Evolutionary conservation across 1,139 yeast genomes (phyloP).

Genomic region (Pichia sp.): DNA sequence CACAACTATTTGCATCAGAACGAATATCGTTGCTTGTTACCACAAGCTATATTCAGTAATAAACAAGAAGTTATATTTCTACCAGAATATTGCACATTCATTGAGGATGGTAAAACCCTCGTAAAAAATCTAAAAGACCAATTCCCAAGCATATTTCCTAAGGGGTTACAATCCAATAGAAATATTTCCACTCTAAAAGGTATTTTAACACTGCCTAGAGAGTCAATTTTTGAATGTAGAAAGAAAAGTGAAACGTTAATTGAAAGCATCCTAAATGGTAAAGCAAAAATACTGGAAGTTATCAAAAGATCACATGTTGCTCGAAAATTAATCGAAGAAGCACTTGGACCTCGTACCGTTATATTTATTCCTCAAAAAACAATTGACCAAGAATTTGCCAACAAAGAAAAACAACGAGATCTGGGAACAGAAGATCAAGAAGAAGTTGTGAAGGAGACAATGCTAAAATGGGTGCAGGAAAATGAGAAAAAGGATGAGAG

Average conservation of each 20-base stretch:
- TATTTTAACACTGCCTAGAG: slow-evolving; percentile 18
- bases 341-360: background rate
- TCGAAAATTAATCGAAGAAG: background rate
- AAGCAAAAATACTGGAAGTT: slow-evolving; percentile 3
- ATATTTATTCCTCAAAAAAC: background rate
- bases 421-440: background rate
- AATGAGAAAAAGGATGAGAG: background rate
- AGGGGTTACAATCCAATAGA: no score
- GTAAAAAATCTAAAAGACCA: slow-evolving; percentile 1
- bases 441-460: background rate
- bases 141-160: background rate
- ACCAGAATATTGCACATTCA: slow-evolving; percentile 7
- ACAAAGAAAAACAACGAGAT: background rate
- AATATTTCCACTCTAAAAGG: slow-evolving; percentile 10
- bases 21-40: slow-evolving; percentile 6
- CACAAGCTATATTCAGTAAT: slow-evolving; percentile 6
- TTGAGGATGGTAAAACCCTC: slow-evolving; percentile 1
- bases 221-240: slow-evolving; percentile 17
- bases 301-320: background rate
- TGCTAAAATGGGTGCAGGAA: background rate
- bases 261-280: slow-evolving; percentile 6
- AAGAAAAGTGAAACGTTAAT: slow-evolving; percentile 20
- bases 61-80: slow-evolving; percentile 2
- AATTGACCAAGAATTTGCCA: background rate
- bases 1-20: background rate